These are phyloP conservation scores for Cyclotella atomus DNA, from an alignment of 108 stramenopile genomes.

Conservation along the genomic window DNA sequence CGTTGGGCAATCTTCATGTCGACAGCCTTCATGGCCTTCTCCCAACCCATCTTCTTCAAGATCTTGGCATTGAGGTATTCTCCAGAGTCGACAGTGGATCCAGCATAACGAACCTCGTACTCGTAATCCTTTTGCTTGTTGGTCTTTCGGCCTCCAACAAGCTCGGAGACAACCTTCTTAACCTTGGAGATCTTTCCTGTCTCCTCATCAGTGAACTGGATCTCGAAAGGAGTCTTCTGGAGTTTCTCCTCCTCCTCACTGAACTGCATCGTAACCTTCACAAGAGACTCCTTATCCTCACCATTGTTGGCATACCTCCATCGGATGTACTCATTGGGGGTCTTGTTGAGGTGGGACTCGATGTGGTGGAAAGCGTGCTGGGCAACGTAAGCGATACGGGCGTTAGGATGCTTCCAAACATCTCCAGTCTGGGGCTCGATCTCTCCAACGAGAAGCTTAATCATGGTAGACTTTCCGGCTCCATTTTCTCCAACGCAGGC, in stretches of 20 bases:
- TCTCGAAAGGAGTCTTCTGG: slow-evolving; percentile 95
- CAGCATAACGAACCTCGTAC: slow-evolving; percentile 95
- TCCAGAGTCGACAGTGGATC: slow-evolving; percentile 85
- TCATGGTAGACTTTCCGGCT: slow-evolving; percentile 99
- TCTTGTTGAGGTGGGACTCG: slow-evolving; percentile 96
- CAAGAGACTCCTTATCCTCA: slow-evolving; percentile 98
- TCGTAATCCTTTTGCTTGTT: slow-evolving; percentile 97
- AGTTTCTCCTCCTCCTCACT: slow-evolving; percentile 91
- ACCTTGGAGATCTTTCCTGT: slow-evolving; percentile 94
- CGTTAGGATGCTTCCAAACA: slow-evolving; percentile 99
- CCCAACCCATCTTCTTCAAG: slow-evolving; percentile 99
- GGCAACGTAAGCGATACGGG: slow-evolving; percentile 98
- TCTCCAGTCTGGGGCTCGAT: slow-evolving; percentile 94
- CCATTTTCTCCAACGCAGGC: slow-evolving; percentile 99
- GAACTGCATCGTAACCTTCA: slow-evolving; percentile 97
- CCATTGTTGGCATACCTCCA: slow-evolving; percentile 99
- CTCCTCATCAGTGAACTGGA: slow-evolving; percentile 94
- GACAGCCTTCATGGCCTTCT: slow-evolving; percentile 98
- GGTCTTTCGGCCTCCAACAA: slow-evolving; percentile 95
- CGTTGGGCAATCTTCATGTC: slow-evolving; percentile 97
- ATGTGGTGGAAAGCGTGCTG: slow-evolving; percentile 99
- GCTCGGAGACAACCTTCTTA: slow-evolving; percentile 96
- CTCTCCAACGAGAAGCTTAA: slow-evolving; percentile 98
- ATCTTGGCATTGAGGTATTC: slow-evolving; percentile 91
- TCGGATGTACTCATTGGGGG: slow-evolving; percentile 99